Evolutionary conservation across 345 rosid species (phyloP), one percentile per base, ranked within the genome.

Genomic region (Limnanthes douglasii): DNA sequence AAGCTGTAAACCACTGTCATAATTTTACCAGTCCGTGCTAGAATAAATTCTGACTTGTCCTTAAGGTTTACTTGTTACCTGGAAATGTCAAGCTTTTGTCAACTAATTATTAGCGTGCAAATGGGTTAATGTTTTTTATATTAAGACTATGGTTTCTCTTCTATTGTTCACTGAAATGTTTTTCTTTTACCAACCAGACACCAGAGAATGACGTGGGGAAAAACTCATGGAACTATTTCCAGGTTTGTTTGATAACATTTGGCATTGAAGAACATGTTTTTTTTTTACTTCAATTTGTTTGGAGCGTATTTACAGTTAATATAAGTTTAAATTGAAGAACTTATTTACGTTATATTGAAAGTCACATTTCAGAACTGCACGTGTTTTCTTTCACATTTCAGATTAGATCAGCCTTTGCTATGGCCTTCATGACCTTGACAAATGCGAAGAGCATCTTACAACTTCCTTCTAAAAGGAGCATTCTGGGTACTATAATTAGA

Each of bases 121-220:
- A n/a, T n/a, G n/a, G n/a, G n/a, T n/a, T n/a, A n/a, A n/a, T n/a
- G n/a, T n/a, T n/a, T n/a, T n/a, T n/a, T n/a, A n/a, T n/a, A n/a
- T n/a, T n/a, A n/a, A n/a, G n/a, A n/a, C n/a, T n/a, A n/a, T n/a
- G n/a, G n/a, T n/a, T n/a, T n/a, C n/a, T n/a, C n/a, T n/a, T n/a
- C n/a, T n/a, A n/a, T n/a, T n/a, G n/a, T n/a, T n/a, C n/a, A n/a
- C 24, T 22, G 6, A 43, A 11, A 12, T 18, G 41, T 1, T 23
- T 6, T 17, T 9, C 40, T 33, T 21, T 53, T 43, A 19, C 44
- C 55, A 35, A 48, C 41, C 59, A 88, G 95, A 53, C 84, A 11
- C 79, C 92, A 6, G 90, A 83, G 27, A 83, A 88, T 20, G 95
- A 79, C 56, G 70, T 83, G 40, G 95, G 93, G 45, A 88, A 88